Evolutionary conservation across 2,329 filamentous ascomycete genomes (phyloP), one percentile per base, ranked within the genome.

Genomic region (Lachnellula cervina): DNA sequence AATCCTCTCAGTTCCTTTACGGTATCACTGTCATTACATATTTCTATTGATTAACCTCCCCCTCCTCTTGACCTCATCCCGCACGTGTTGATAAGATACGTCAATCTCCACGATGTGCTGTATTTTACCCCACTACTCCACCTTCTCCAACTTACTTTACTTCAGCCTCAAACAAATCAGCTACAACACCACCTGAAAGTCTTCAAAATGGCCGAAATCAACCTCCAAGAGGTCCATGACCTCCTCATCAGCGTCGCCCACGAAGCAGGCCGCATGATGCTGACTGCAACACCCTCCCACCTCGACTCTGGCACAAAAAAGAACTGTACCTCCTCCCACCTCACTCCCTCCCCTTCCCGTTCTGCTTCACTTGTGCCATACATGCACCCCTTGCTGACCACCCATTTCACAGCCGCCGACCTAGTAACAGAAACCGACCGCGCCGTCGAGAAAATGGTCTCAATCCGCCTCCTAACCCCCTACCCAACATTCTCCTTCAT

Each of bases 351-450:
- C 50, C 54, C 28, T 32, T 32, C 8, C 2, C 8, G 8, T 32
- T 32, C 8, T 32, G 11, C 28, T 32, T 2, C 11, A 11, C 8
- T 11, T 32, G 2, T 32, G 21, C 21, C 21, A 21, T 19, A 43
- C 28, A 47, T 23, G 6, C n/a, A 21, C 9, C 45, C 19, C 43
- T 11, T 32, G n/a, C 49, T 62, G 23, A 58, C 52, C 46, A 52
- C 8, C n/a, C 42, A 48, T 11, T 19, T 11, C 28, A 32, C 62
- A 87, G 84, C 84, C 52, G 82, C 82, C 64, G 84, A 88, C 67
- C 80, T 88, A 50, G 84, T 88, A 43, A 88, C 84, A 23, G 84
- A 87, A 68, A 80, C 82, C 19, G 84, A 88, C 72, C 77, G 83
- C 67, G 82, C 80, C 13, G 82, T 88, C 51, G 84, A 88, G 70